Base-by-base conservation (phyloP, 2,329 filamentous ascomycete genomes). In the Cucurbitaria berberidis region DNA sequence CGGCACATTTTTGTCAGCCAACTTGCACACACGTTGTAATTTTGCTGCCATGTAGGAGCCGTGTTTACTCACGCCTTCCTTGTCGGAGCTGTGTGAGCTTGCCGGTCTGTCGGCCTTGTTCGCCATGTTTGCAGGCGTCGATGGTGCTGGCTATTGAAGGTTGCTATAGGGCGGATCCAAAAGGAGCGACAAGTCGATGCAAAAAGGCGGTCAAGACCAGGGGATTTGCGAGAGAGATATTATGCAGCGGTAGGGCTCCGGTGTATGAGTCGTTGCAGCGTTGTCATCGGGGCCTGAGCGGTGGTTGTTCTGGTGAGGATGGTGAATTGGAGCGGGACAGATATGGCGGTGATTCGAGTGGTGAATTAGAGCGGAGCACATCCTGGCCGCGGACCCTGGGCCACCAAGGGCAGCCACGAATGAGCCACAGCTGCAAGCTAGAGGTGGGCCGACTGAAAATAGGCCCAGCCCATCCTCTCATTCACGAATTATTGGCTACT, bases 11-110 rank as follows among this genome's bases (percentile, higher is more conserved):
- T 11, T 22, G 46, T 66, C 45, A 67, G 63, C 52, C 45, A 36
- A 38, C 41, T 38, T 47, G 21, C 29, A 47, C 29, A 21, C 10
- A 16, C 19, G n/a, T 32, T 2, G n/a, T 18, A 6, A 24, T 38
- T 38, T 22, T 10, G 21, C 9, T 26, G 5, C 18, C 8, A 19
- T 3, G 22, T 11, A 22, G n/a, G 15, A 10, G 26, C 9, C 32
- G 6, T n/a, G 22, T 8, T 34, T 35, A 59, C 68, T 63, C 51
- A 73, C 66, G 19, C 56, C 63, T 38, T 68, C 69, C 39, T 59
- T 64, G 47, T 71, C 68, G 3, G 70, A 74, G 63, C 69, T 72
- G 47, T 67, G 60, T 19, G 62, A 55, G 67, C 70, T 74, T 43
- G 60, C 57, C n/a, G 69, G 68, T 52, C 63, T 61, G 42, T 57